Base-by-base conservation (phyloP, 495 filamentous ascomycete genomes). In the Lasiosphaeria ovina region DNA sequence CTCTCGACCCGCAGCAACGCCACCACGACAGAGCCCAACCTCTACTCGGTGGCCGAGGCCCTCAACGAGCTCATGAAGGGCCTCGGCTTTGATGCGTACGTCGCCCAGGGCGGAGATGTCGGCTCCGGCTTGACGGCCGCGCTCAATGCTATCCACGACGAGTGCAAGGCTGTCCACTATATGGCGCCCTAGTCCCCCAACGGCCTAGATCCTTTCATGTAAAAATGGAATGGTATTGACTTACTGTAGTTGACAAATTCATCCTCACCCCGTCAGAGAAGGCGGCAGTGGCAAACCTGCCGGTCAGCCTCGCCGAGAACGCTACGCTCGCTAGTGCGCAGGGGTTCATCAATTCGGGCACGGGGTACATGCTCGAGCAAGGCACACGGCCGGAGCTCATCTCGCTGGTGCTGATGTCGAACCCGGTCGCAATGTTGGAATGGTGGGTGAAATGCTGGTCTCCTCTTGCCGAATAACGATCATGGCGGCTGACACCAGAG, bases 21-120 rank as follows among this genome's bases (percentile, higher is more conserved):
- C 53, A 44, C 35, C 6, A 16, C 5, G 5, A 9, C 33, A 10
- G 72, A 88, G 57, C 83, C 82, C 55, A 69, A 49, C 7, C 65
- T 74, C 3, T 32, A 62, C 0, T 76, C 81, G 34, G 69, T 75
- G 3, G 73, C 82, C 6, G 72, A 74, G 14, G 66, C 87, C 4
- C 55, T 89, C 9, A 70, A 89, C 69, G 67, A 78, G 40, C 64
- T 90, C 4, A 88, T 89, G 85, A 70, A 72, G 14, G 72, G 74
- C 17, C 69, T 89, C 3, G 87, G 87, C 0, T 87, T 89, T 54
- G 71, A 35, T 12, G 58, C 82, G 2, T 90, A 90, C 66, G 70
- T 89, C 34, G 81, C 78, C 0, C 84, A 89, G 62, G 87, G 88
- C 2, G 88, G 87, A 14, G 87, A 91, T 63, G 78, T 89, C 51